Evolutionary conservation across 1,284 basidiomycete genomes (phyloP).

Genomic region (Lignosus rhinocerotis): DNA sequence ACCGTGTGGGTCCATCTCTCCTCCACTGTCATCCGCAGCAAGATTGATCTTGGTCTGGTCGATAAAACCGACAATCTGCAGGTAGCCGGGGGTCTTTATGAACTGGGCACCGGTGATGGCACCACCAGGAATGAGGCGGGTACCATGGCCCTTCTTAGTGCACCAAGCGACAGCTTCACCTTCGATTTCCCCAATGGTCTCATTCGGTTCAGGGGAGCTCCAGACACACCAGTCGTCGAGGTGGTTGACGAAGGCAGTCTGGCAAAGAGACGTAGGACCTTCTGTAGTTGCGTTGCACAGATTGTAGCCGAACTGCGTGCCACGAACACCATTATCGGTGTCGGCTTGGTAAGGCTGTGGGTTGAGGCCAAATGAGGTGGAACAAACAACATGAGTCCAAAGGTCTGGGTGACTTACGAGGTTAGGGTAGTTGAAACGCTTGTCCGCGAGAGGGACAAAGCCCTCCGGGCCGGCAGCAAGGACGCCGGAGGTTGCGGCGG

Average conservation of each 20-base stretch:
- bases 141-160: constrained; percentile 65
- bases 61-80: constrained; percentile 64
- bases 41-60: constrained; percentile 64
- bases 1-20: constrained; percentile 67
- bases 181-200: constrained; percentile 66
- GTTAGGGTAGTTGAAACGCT: constrained; percentile 50
- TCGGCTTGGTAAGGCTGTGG: constrained; percentile 59
- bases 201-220: constrained; percentile 47
- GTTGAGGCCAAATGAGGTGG: background rate
- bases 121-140: constrained; percentile 64
- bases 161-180: constrained; percentile 74
- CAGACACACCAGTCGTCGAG: constrained; percentile 68
- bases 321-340: constrained; percentile 50
- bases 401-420: constrained; percentile 41
- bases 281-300: constrained; percentile 71
- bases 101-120: constrained; percentile 67
- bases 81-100: constrained; percentile 63
- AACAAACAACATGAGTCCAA: background rate
- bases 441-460: constrained; percentile 50
- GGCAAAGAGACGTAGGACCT: constrained; percentile 59
- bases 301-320: constrained; percentile 66
- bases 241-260: constrained; percentile 58
- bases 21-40: constrained; percentile 56
- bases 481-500: constrained; percentile 34
- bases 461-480: constrained; percentile 29